These are phyloP conservation scores for Coffea canephora DNA, from an alignment of 257 asterid genomes.

Conservation along the genomic window DNA sequence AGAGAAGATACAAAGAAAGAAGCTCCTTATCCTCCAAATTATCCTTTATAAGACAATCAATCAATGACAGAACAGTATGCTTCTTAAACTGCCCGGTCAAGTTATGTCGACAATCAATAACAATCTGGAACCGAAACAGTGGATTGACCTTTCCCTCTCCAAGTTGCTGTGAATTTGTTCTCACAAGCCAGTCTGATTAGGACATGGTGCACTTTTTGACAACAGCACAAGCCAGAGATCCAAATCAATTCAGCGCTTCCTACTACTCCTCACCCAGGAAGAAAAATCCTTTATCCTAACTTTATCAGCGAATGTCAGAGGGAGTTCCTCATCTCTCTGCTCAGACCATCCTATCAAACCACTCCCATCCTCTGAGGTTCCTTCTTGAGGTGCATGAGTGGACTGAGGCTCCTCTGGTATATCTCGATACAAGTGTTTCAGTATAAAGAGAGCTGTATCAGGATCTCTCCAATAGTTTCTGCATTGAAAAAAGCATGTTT, in stretches of 20 bases:
- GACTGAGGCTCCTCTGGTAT: conserved; percentile 60
- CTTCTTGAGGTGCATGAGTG: conserved; percentile 27
- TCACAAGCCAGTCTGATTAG: neutral
- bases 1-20: neutral
- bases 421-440: conserved; percentile 79
- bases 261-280: conserved; percentile 33
- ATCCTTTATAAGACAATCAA: neutral
- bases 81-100: neutral
- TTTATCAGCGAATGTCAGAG: conserved; percentile 78
- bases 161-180: too few species aligned
- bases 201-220: neutral
- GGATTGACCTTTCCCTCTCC: neutral
- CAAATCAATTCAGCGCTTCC: conserved; percentile 3
- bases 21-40: neutral
- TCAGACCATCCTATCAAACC: conserved; percentile 45
- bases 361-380: conserved; percentile 36
- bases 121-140: neutral
- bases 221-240: neutral
- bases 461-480: conserved; percentile 95
- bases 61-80: neutral
- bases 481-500: conserved; percentile 15
- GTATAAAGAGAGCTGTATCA: conserved; percentile 90
- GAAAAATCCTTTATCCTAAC: conserved; percentile 52
- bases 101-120: neutral
- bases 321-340: conserved; percentile 73